Conservation (phyloP, 768 basidiomycete species). For the Trametes sanguinea region DNA sequence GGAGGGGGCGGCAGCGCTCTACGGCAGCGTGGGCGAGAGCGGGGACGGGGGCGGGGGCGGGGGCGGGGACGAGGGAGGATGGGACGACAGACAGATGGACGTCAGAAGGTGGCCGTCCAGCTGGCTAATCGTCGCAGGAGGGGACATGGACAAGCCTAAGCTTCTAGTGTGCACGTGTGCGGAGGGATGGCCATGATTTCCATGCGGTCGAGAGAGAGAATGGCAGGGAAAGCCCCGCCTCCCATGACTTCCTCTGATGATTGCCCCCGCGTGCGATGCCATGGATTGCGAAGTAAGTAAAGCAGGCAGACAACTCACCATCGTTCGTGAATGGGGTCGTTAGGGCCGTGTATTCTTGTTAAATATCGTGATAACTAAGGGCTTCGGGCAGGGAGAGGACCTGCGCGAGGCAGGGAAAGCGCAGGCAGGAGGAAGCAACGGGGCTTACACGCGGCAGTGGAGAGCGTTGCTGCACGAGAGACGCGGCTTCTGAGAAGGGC, state of each 20-base stretch:
- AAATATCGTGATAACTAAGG: slow-evolving; percentile 20
- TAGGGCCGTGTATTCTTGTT: neutral
- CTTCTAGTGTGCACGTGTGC: slow-evolving; percentile 30
- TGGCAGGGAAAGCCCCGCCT: slow-evolving; percentile 14
- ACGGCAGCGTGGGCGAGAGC: slow-evolving; percentile 9
- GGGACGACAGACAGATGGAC: slow-evolving; percentile 8
- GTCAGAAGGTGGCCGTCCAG: slow-evolving; percentile 7
- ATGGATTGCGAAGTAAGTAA: slow-evolving; percentile 5
- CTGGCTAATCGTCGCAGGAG: slow-evolving; percentile 19
- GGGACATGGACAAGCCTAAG: neutral
- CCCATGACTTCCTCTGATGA: slow-evolving; percentile 20
- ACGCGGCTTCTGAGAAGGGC: slow-evolving; percentile 8
- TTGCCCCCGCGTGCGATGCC: slow-evolving; percentile 16
- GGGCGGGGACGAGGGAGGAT: slow-evolving; percentile 12
- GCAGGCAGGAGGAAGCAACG: slow-evolving; percentile 1
- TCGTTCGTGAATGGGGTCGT: slow-evolving; percentile 20
- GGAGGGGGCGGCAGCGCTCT: slow-evolving; percentile 4
- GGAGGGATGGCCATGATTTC: slow-evolving; percentile 12
- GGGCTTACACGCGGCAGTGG: slow-evolving; percentile 15
- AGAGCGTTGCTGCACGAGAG: slow-evolving; percentile 7
- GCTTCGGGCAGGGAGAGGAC: neutral
- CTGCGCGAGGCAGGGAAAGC: neutral
- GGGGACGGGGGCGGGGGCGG: slow-evolving; percentile 18
- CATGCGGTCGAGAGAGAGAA: slow-evolving; percentile 15
- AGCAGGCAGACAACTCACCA: slow-evolving; percentile 22